Percentiles rank a stretch among this genome's conserved stretches.
phyloP scores from a whole-genome alignment of 1,139 yeast species.

The Magnusiomyces tetraspermus region DNA sequence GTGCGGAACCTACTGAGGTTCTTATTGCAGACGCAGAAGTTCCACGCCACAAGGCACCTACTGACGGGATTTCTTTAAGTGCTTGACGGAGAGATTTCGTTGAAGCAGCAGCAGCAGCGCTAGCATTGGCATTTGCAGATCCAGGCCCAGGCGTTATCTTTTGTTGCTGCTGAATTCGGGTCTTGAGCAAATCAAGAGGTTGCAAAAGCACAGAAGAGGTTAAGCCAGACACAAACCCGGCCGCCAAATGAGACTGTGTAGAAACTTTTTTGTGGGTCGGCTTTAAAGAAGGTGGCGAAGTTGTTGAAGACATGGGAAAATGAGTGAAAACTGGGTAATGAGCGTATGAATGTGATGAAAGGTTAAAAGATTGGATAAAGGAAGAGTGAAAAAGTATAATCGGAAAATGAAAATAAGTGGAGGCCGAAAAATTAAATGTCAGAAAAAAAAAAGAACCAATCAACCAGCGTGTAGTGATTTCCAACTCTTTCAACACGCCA shows the following conservation, averaged over 20 bases:
- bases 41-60: conserved; percentile 73
- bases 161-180: conserved; percentile 71
- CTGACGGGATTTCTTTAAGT: conserved; percentile 32
- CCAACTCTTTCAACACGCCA: too few relatives aligned
- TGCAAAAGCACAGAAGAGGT: conserved; percentile 74
- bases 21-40: conserved; percentile 83
- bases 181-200: conserved; percentile 83
- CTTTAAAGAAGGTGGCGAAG: conserved; percentile 1
- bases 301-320: not conserved
- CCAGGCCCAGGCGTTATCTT: conserved; percentile 19
- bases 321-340: too few relatives aligned
- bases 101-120: not conserved
- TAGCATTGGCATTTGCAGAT: not conserved
- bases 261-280: conserved; percentile 4
- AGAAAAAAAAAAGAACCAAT: not conserved
- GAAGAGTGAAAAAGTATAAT: not conserved
- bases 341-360: not conserved
- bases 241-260: conserved; percentile 43
- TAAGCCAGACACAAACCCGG: conserved; percentile 85
- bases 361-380: not conserved
- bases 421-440: not conserved
- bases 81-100: conserved; percentile 25
- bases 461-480: too few relatives aligned
- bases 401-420: not conserved
- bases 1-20: conserved; percentile 84